Conservation (phyloP, 2,329 filamentous ascomycete species). For the Anisogramma anomala region DNA sequence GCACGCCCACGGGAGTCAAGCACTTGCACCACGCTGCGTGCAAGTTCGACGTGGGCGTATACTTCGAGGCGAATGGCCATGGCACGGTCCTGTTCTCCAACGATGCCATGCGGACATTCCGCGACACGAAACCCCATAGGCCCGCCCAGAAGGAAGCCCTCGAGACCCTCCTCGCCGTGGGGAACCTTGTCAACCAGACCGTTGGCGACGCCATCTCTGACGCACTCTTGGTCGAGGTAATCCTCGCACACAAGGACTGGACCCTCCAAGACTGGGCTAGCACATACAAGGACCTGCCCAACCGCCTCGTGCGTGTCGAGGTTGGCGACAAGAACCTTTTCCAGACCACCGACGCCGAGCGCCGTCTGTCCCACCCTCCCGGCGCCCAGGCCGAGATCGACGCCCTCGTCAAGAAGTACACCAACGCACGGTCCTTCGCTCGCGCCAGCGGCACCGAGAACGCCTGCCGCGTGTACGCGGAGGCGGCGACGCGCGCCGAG, state of each 20-base stretch:
- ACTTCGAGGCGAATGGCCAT: constrained; percentile 98
- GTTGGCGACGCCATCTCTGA: constrained; percentile 94
- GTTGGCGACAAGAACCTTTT: constrained; percentile 82
- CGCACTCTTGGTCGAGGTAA: constrained; percentile 89
- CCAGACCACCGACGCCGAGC: constrained; percentile 84
- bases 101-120: constrained; percentile 68
- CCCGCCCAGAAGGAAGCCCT: constrained; percentile 85
- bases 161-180: constrained; percentile 69
- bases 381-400: constrained; percentile 82
- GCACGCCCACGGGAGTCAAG: constrained; percentile 93
- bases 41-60: constrained; percentile 90
- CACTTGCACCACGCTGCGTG: constrained; percentile 94
- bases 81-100: constrained; percentile 92
- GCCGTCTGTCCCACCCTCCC: constrained; percentile 66
- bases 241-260: constrained; percentile 92
- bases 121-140: constrained; percentile 70
- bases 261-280: constrained; percentile 79
- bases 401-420: constrained; percentile 77
- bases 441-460: constrained; percentile 93
- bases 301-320: constrained; percentile 86
- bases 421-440: constrained; percentile 79
- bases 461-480: constrained; percentile 88
- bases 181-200: constrained; percentile 94
- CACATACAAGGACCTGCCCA: constrained; percentile 89
- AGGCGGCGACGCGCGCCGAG: constrained; percentile 79